Evolutionary conservation across 768 basidiomycete genomes (phyloP).

Genomic region (Xerocomus potaroensis): DNA sequence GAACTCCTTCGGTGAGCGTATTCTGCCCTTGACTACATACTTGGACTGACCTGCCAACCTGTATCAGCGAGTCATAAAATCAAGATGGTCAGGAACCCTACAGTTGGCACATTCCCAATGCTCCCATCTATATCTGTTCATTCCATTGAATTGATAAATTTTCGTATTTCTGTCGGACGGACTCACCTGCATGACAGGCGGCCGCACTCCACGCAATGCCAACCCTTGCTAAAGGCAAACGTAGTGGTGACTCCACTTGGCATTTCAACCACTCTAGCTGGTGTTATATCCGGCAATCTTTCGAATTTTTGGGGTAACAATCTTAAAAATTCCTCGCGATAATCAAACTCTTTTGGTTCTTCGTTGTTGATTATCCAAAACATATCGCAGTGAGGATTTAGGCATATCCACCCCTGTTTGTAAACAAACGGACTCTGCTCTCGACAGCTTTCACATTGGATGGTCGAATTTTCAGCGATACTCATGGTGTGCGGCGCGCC

Average conservation of each 20-base stretch:
- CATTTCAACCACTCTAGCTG: slow-evolving; percentile 29
- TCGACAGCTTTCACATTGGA: slow-evolving; percentile 42
- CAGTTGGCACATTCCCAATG: slow-evolving; percentile 67
- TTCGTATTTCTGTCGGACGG: background rate
- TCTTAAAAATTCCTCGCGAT: slow-evolving; percentile 45
- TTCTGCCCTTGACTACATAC: slow-evolving; percentile 16
- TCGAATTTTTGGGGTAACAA: slow-evolving; percentile 29
- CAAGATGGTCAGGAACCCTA: slow-evolving; percentile 35
- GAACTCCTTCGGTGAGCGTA: slow-evolving; percentile 35
- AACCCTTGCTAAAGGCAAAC: slow-evolving; percentile 58
- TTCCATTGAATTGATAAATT: slow-evolving; percentile 4
- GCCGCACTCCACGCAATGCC: slow-evolving; percentile 67
- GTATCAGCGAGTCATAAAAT: background rate
- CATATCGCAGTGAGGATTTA: slow-evolving; percentile 49
- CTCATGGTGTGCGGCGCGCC: background rate
- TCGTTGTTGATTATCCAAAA: slow-evolving; percentile 47
- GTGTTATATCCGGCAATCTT: slow-evolving; percentile 38
- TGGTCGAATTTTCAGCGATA: background rate
- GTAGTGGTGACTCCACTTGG: slow-evolving; percentile 43
- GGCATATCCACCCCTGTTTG: slow-evolving; percentile 54
- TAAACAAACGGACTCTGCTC: slow-evolving; percentile 51
- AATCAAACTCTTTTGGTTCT: slow-evolving; percentile 39
- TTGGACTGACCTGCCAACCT: slow-evolving; percentile 8
- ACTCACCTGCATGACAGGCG: slow-evolving; percentile 68
- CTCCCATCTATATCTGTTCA: slow-evolving; percentile 65